Evolutionary conservation across 768 basidiomycete genomes (phyloP), one percentile per base, ranked within the genome.

Genomic region (Cyathus striatus): DNA sequence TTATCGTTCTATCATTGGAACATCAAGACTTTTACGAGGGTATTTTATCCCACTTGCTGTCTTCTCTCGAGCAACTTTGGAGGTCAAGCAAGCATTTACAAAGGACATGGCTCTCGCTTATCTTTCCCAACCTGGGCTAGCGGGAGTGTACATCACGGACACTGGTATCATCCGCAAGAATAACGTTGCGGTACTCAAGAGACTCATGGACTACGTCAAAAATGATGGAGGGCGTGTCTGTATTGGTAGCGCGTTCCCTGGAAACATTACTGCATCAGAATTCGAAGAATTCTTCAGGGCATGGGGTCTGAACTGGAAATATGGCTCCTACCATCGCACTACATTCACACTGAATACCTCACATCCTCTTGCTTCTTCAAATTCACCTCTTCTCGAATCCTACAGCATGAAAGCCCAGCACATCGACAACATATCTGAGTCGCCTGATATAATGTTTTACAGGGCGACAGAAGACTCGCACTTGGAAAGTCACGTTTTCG

Each of bases 171-270:
- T 54, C 6, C 42, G 53, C 5, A 47, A 39, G 6, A 54, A 58
- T 38, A 48, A 61, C 22, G 36, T 44, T 6, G 32, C 39, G 0
- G 45, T 65, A 1, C 49, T 64, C 14, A 35, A 48, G 5, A 56
- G 62, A 30, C 55, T 73, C 16, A 64, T 69, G 34, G 52, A 59
- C n/a, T 73, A 63, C 43, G 56, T 53, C 17, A 65, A 60, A 41
- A n/a, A n/a, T n/a, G 42, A 42, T 3, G 71, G 73, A 7, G 71
- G 73, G 6, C 52, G 54, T 16, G 62, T 64, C 23, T 57, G 69
- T 3, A 18, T 36, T 26, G 59, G 55, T 5, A 51, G 55, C 16
- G 43, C 50, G 6, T 60, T 63, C 48, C 52, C 56, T 45, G 44
- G 38, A 1, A 55, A 54, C 38, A 43, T 58, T 23, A 18, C 22